These are phyloP conservation scores for Emmonsiellopsis sp. DNA, from an alignment of 2,329 filamentous ascomycete species.

Conservation along the genomic window DNA sequence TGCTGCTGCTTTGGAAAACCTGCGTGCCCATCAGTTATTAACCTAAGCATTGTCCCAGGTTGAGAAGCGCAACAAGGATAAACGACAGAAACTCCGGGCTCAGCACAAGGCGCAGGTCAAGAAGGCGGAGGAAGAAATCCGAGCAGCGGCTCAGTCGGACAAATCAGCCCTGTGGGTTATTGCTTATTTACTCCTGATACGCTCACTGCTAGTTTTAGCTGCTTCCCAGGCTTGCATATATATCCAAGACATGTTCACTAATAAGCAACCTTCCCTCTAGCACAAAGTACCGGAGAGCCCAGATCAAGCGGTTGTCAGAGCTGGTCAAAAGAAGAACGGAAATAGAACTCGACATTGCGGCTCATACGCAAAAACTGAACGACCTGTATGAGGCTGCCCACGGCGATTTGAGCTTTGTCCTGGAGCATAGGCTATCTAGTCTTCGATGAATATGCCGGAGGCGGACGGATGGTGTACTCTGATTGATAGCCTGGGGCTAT, in stretches of 20 bases:
- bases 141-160: constrained; percentile 3
- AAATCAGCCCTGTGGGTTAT: constrained; percentile 8
- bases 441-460: not conserved
- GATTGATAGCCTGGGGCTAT: too few species aligned
- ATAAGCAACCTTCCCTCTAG: constrained; percentile 3
- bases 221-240: not conserved
- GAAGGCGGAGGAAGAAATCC: constrained; percentile 8
- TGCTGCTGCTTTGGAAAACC: not conserved
- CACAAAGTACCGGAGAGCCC: constrained; percentile 6
- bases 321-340: constrained; percentile 12
- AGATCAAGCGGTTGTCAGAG: constrained; percentile 9
- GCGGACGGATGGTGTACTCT: too few species aligned
- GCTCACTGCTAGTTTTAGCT: not conserved
- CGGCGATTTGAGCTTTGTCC: not conserved
- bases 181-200: not conserved
- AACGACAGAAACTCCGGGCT: constrained; percentile 10
- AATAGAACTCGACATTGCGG: constrained; percentile 11
- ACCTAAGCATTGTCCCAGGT: constrained; percentile 4
- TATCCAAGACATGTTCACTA: not conserved
- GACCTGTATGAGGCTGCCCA: constrained; percentile 5
- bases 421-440: not conserved
- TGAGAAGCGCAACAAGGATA: constrained; percentile 7
- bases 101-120: constrained; percentile 11
- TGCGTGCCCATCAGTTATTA: not conserved
- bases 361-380: constrained; percentile 6